Percentiles rank a stretch among this genome's conserved stretches.
These are phyloP conservation scores for Dendrobium nobile DNA, from an alignment of 106 monocot species.

Conservation along the genomic window DNA sequence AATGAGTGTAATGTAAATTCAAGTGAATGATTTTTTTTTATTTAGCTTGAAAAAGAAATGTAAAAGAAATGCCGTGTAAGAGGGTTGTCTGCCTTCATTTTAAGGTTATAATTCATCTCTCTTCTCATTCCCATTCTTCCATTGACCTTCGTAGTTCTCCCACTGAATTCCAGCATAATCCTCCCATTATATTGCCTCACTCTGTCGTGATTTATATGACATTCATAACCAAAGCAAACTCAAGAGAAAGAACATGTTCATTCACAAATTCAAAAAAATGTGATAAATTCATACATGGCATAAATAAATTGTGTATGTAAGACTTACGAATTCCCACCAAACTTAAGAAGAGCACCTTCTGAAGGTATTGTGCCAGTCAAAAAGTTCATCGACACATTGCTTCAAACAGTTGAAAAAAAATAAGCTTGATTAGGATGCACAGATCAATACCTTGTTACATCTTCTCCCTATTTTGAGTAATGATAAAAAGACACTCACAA, in stretches of 20 bases:
- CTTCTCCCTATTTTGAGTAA: slow-evolving; percentile 3
- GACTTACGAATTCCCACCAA: slow-evolving; percentile 61
- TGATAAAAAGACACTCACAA: slow-evolving; percentile 47
- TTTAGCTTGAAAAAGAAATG: too few species aligned
- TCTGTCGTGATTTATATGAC: neutral
- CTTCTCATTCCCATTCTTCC: neutral
- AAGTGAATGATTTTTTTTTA: too few species aligned
- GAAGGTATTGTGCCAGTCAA: slow-evolving; percentile 73
- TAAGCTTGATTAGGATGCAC: neutral
- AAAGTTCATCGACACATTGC: slow-evolving; percentile 87
- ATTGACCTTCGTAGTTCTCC: neutral
- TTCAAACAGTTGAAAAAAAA: slow-evolving; percentile 17
- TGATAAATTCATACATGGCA: neutral
- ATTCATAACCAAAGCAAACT: neutral
- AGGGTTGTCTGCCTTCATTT: neutral
- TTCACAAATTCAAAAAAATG: neutral
- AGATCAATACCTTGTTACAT: neutral
- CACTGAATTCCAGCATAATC: neutral
- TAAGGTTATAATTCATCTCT: neutral
- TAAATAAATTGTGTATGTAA: neutral
- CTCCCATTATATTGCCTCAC: neutral
- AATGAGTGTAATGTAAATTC: too few species aligned
- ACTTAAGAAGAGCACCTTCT: slow-evolving; percentile 51
- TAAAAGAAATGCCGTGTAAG: too few species aligned
- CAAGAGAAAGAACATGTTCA: neutral